Base-by-base conservation (phyloP, 1,284 basidiomycete genomes). In the Cryptococcus floricola region DNA sequence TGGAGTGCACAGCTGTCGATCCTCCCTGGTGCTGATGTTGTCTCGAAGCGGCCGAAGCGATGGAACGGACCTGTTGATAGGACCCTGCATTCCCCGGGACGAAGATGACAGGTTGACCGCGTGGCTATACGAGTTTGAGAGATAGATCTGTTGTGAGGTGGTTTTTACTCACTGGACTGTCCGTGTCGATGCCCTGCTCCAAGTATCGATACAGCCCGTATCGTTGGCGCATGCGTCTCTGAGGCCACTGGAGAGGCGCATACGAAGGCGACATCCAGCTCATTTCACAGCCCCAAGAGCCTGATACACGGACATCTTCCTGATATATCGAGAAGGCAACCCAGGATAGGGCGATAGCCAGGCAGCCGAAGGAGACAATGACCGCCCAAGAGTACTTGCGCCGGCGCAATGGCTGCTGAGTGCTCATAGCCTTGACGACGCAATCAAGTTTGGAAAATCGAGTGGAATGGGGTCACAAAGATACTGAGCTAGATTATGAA, bases 81-180 rank as follows among this genome's bases (percentile, higher is more conserved):
- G 91, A 94, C 2, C 96, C 96, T 12, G 96, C 94, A 69, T 98
- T 98, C 2, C 96, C 96, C 1, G 96, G 96, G 19, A 98, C 87
- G 77, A 98, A 99, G 28, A 99, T 80, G 10, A 95, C 91, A 6
- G 96, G 95, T 13, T 81, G 70, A 43, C 90, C 85, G 44, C 72
- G 70, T 9, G 81, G 78, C 83, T 83, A 60, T 39, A 41, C 37
- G 19, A 25, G 52, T 38, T 10, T 16, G n/a, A 34, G 10, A 14
- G 8, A 12, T 27, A 28, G 10, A n/a, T 8, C 19, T 16, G 9
- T 23, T 28, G 27, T 31, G 14, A n/a, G 9, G 41, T 27, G 13
- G 5, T 23, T 16, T 14, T 13, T 10, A 57, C 80, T 63, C 62
- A 89, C 89, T 77, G 85, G 77, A 47, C 66, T 52, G 16, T 80